phyloP scores from a whole-genome alignment of 1,284 basidiomycete species.

The Rhodotorula sp. region DNA sequence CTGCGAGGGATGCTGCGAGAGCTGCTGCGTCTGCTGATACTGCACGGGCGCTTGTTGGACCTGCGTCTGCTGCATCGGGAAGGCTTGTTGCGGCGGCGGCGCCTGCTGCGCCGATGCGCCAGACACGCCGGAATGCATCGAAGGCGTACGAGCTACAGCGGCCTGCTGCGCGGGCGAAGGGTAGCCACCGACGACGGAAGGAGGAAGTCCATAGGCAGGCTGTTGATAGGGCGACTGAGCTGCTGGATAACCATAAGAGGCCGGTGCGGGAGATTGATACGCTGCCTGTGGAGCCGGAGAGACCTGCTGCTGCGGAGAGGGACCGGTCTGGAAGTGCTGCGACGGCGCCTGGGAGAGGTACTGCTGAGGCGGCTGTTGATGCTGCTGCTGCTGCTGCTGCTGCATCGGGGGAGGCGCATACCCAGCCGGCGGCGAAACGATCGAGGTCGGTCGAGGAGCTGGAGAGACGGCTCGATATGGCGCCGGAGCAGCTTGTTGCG shows the following conservation, averaged over 20 bases:
- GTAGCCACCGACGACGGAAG: conserved; percentile 26
- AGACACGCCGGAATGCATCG: conserved; percentile 31
- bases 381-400: conserved; percentile 9
- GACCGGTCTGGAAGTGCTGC: conserved; percentile 16
- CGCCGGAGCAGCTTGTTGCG: background rate
- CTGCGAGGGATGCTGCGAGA: conserved; percentile 16
- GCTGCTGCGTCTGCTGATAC: conserved; percentile 7
- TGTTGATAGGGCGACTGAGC: conserved; percentile 38
- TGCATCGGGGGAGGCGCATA: background rate
- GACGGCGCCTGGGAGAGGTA: conserved; percentile 17
- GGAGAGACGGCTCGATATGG: background rate
- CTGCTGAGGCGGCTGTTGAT: background rate
- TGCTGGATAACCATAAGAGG: conserved; percentile 31
- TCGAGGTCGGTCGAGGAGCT: background rate
- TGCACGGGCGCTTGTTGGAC: conserved; percentile 7
- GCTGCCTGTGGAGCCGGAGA: background rate
- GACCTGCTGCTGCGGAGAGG: conserved; percentile 22
- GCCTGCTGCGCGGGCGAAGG: conserved; percentile 11
- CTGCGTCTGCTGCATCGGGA: background rate
- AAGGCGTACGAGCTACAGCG: conserved; percentile 24
- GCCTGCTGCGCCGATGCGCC: conserved; percentile 33
- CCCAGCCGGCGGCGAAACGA: background rate
- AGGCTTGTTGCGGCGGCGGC: background rate
- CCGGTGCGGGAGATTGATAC: conserved; percentile 15
- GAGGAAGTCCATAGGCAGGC: conserved; percentile 45